Conservation (phyloP, 352 stramenopile genomes). For the Globisporangium perplexum region DNA sequence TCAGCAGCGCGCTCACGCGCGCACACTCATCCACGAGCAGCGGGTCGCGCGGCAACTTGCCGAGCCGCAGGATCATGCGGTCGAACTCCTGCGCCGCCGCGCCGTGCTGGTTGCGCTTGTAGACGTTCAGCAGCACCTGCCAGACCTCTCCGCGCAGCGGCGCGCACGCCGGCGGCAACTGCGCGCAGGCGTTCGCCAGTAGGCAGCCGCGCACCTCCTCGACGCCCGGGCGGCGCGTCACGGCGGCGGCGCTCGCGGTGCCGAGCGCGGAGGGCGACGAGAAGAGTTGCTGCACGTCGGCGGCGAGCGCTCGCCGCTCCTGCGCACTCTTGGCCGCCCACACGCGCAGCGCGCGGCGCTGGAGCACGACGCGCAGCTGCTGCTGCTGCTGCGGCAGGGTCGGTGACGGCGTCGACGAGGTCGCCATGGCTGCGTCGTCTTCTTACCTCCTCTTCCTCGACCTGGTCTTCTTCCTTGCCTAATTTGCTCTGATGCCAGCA, state of each 20-base stretch:
- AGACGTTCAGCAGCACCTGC: slow-evolving; percentile 79
- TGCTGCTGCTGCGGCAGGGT: not conserved
- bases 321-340: slow-evolving; percentile 55
- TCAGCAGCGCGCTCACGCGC: slow-evolving; percentile 35
- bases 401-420: slow-evolving; percentile 24
- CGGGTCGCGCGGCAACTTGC: slow-evolving; percentile 58
- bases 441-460: no score
- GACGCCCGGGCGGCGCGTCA: slow-evolving; percentile 69
- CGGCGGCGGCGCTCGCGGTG: slow-evolving; percentile 16
- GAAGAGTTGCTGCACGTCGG: slow-evolving; percentile 57
- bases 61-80: slow-evolving; percentile 53
- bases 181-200: slow-evolving; percentile 35
- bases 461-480: no score
- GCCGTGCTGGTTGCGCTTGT: slow-evolving; percentile 72
- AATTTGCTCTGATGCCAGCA: no score
- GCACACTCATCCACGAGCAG: slow-evolving; percentile 54
- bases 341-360: slow-evolving; percentile 43
- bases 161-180: slow-evolving; percentile 44
- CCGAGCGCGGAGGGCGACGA: slow-evolving; percentile 27
- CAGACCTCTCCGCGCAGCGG: slow-evolving; percentile 64
- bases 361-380: slow-evolving; percentile 35
- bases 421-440: slow-evolving; percentile 14
- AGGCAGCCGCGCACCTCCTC: slow-evolving; percentile 67
- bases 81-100: slow-evolving; percentile 68
- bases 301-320: slow-evolving; percentile 45